Evolutionary conservation across 768 basidiomycete species (phyloP), one percentile per base, ranked within the genome.

Genomic region (Galerina marginata): DNA sequence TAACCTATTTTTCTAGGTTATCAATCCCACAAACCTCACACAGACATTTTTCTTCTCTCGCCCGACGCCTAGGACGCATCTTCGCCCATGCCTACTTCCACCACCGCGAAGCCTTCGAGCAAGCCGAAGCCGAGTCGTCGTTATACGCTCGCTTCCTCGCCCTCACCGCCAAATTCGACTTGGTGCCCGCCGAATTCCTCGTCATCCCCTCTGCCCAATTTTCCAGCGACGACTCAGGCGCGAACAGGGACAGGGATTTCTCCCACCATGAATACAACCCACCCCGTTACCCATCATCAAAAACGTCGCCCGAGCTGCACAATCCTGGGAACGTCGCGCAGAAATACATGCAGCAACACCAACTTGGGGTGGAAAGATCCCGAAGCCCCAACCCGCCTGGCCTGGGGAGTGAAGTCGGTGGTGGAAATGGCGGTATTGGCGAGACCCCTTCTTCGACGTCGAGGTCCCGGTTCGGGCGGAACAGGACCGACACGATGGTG

Each of bases 61-160:
- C 93, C 16, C 87, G 96, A 0, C 88, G 96, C 12, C 86, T 99
- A 1, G 95, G 95, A 1, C 88, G 96, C 39, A 95, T 98, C 63
- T 98, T 99, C 70, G 93, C 93, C 0, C 96, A 99, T 74, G 95
- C 95, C 2, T 98, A 95, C 79, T 96, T 90, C 77, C 93, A 95
- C 72, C 95, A 96, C 74, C 89, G 93, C 63, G 95, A 95, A 71
- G 86, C 87, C 0, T 96, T 96, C 71, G 90, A 93, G 65, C 91
- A 93, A 71, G 90, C 90, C 33, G 94, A 96, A 76, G 92, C 88
- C 6, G 95, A 97, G 74, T 93, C 91, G 6, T 91, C 91, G 0
- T 80, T 97, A 2, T 96, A 96, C 69, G 89, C 90, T 38, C 90
- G 95, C 67, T 96, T 96, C 79, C 83, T 95, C 57, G 89, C 89